These are phyloP conservation scores for Farysia itapuensis DNA, from an alignment of 1,284 basidiomycete genomes.

Conservation along the genomic window DNA sequence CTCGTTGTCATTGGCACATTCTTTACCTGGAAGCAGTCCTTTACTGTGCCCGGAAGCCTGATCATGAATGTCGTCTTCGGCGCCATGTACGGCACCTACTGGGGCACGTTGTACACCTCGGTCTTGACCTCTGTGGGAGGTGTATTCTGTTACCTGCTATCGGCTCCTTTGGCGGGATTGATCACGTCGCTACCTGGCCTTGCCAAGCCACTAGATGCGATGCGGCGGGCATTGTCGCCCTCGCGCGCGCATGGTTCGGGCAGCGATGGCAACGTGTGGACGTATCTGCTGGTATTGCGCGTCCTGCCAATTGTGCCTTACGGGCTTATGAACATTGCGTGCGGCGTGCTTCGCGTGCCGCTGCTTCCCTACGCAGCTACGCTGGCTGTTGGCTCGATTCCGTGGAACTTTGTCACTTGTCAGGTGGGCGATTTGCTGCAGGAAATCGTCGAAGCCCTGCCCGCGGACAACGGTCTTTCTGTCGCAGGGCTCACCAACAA, in stretches of 20 bases:
- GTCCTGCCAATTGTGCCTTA: constrained; percentile 58
- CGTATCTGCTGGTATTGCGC: constrained; percentile 53
- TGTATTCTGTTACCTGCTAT: constrained; percentile 52
- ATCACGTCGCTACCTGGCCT: constrained; percentile 48
- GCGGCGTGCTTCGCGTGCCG: constrained; percentile 54
- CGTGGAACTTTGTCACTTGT: constrained; percentile 58
- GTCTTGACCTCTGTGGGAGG: constrained; percentile 55
- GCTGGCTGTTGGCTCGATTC: constrained; percentile 49
- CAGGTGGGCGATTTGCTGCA: constrained; percentile 56
- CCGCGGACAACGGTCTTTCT: constrained; percentile 14
- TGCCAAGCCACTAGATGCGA: constrained; percentile 48
- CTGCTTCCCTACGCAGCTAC: constrained; percentile 52
- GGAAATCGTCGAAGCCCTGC: constrained; percentile 49
- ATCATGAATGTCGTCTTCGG: constrained; percentile 59
- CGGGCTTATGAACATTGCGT: constrained; percentile 58
- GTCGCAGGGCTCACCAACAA: constrained; percentile 15
- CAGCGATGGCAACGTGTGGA: constrained; percentile 39
- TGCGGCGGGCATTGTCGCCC: constrained; percentile 45
- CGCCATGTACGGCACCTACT: constrained; percentile 56
- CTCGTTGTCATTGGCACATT: constrained; percentile 48
- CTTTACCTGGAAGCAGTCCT: constrained; percentile 58
- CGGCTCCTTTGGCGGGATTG: constrained; percentile 43
- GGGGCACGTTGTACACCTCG: constrained; percentile 52
- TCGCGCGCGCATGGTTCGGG: constrained; percentile 24
- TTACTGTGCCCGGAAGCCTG: constrained; percentile 53